Percentiles rank a stretch among this genome's conserved stretches.
phyloP scores from a whole-genome alignment of 306 rosid genomes.

The Aeschynomene evenia region DNA sequence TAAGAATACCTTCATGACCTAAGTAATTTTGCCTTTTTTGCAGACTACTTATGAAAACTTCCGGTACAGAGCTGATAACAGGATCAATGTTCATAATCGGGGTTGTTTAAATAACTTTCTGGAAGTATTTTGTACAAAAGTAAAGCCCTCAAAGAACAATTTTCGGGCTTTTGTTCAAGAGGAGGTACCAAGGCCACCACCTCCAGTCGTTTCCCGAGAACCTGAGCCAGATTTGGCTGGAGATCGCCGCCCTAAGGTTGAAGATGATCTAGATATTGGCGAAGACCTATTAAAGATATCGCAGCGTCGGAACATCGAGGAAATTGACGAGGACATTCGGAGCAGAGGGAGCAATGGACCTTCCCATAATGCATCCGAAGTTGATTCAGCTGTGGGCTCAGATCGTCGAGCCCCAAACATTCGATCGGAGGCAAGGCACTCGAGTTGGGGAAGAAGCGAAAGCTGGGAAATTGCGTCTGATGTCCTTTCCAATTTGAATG shows the following conservation, averaged over 20 bases:
- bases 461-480: slow-evolving; percentile 84
- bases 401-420: slow-evolving; percentile 73
- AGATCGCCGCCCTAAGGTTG: slow-evolving; percentile 83
- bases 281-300: slow-evolving; percentile 92
- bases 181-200: slow-evolving; percentile 60
- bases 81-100: slow-evolving; percentile 62
- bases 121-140: slow-evolving; percentile 78
- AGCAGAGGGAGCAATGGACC: slow-evolving; percentile 85
- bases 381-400: slow-evolving; percentile 64
- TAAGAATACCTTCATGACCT: slow-evolving; percentile 21
- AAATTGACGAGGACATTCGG: slow-evolving; percentile 69
- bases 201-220: slow-evolving; percentile 41
- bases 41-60: slow-evolving; percentile 96
- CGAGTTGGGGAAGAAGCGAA: slow-evolving; percentile 75
- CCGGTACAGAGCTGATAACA: slow-evolving; percentile 72
- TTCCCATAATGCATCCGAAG: slow-evolving; percentile 55
- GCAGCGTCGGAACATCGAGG: slow-evolving; percentile 82
- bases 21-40: slow-evolving; percentile 26
- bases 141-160: slow-evolving; percentile 76
- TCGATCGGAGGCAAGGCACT: slow-evolving; percentile 70
- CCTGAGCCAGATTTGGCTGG: slow-evolving; percentile 51
- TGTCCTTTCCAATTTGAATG: slow-evolving; percentile 51
- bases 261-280: slow-evolving; percentile 87
- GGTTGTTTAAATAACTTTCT: slow-evolving; percentile 76
- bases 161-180: slow-evolving; percentile 78